Base-by-base conservation (phyloP, 2,329 filamentous ascomycete genomes). In the Colletotrichum sojae region DNA sequence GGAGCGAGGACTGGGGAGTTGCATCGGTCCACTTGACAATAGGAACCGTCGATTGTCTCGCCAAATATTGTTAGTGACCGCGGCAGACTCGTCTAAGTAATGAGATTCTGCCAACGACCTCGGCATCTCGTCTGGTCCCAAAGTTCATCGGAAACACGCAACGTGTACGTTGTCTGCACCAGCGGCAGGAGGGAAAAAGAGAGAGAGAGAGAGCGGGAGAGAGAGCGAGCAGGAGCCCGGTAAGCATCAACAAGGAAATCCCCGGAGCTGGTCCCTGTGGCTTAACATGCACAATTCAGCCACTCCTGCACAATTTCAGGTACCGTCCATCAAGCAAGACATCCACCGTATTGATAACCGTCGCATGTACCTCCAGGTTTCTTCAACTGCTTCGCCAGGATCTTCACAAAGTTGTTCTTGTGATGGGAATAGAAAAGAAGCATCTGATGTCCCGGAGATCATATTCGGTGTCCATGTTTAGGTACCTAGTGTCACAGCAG, bases 101-200 rank as follows among this genome's bases (percentile, higher is more conserved):
- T 36, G 10, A 31, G 27, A 36, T 10, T 36, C 31, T 36, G 31
- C 31, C 25, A 39, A 53, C 6, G 46, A 43, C 53, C 53, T 64
- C 65, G 65, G 60, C 60, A 68, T 40, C n/a, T n/a, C 25, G 49
- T 48, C 25, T 18, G 13, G 27, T 51, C 51, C n/a, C 53, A 64
- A 16, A 52, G 60, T 64, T 53, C 53, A 54, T 68, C 46, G 20
- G 65, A 57, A 64, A 64, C 60, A 53, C 25, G 43, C 63, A 31
- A 43, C 48, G 56, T 27, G 27, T 43, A 55, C 25, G 48, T 62
- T 49, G 43, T 39, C 46, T 20, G 46, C 56, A 36, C 18, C 43
- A 20, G 39, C 36, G 46, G 52, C 36, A 45, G 52, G 27, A 45
- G 8, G 6, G n/a, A 22, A 5, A 22, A 5, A 27, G n/a, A 46